Percentiles rank a stretch among this genome's conserved stretches.
These are phyloP conservation scores for Nymphaea thermarum DNA, from an alignment of 164 flowering plant species.

Conservation along the genomic window DNA sequence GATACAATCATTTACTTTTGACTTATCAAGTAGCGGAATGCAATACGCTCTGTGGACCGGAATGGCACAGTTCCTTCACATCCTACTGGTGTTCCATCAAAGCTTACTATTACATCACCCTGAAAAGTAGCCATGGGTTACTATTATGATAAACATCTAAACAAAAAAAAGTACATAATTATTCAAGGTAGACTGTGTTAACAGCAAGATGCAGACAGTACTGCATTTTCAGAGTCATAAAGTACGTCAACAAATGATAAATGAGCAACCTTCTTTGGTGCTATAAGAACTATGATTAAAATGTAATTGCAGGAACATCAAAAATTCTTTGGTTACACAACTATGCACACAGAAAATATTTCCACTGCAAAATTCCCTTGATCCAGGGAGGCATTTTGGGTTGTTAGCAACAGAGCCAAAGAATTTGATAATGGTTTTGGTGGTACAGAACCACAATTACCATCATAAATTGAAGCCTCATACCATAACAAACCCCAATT, in stretches of 20 bases:
- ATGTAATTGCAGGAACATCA: too few relatives aligned
- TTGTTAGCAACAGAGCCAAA: too few relatives aligned
- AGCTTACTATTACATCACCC: conserved; percentile 98
- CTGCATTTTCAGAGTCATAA: not conserved
- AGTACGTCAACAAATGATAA: not conserved
- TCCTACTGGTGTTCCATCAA: conserved; percentile 76
- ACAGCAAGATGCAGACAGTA: not conserved
- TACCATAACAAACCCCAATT: too few relatives aligned
- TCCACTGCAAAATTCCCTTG: too few relatives aligned
- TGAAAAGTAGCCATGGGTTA: conserved; percentile 17
- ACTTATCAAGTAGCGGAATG: conserved; percentile 91
- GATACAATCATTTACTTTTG: conserved; percentile 49
- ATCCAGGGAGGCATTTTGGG: too few relatives aligned
- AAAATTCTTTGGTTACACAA: too few relatives aligned
- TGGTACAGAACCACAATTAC: not conserved
- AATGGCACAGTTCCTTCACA: conserved; percentile 98
- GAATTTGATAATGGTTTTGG: not conserved
- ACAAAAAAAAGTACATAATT: not conserved
- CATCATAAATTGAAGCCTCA: not conserved
- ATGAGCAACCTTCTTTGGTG: not conserved
- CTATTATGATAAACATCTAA: too few relatives aligned
- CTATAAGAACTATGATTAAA: not conserved
- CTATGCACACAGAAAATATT: too few relatives aligned
- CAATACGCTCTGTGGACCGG: conserved; percentile 87
- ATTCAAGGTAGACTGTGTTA: not conserved